Percentiles rank a stretch among this genome's conserved stretches.
phyloP scores from a whole-genome alignment of 495 filamentous ascomycete species.

The Talaromyces thailandensis region DNA sequence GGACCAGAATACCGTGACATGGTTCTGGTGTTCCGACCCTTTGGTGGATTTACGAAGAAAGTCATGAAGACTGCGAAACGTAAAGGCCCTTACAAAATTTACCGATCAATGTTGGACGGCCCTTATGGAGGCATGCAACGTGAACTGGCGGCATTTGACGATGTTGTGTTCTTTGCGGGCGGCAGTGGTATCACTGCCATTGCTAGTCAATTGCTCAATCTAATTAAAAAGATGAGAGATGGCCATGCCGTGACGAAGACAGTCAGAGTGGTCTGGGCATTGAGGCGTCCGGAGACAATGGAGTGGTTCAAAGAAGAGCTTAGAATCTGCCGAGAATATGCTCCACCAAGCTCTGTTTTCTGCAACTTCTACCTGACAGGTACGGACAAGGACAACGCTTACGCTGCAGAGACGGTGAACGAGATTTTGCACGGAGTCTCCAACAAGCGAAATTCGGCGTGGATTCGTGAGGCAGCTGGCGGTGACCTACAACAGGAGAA shows the following conservation, averaged over 20 bases:
- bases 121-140: slow-evolving; percentile 93
- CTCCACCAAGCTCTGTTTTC: slow-evolving; percentile 73
- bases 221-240: slow-evolving; percentile 91
- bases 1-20: slow-evolving; percentile 81
- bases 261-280: slow-evolving; percentile 83
- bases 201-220: slow-evolving; percentile 77
- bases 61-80: slow-evolving; percentile 70
- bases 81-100: slow-evolving; percentile 76
- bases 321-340: slow-evolving; percentile 75
- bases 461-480: slow-evolving; percentile 70
- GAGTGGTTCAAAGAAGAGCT: slow-evolving; percentile 98
- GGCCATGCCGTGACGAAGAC: slow-evolving; percentile 86
- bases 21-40: slow-evolving; percentile 83
- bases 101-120: slow-evolving; percentile 83
- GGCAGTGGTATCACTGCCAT: slow-evolving; percentile 92
- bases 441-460: slow-evolving; percentile 69
- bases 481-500: slow-evolving; percentile 71
- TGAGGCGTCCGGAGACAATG: slow-evolving; percentile 84
- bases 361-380: slow-evolving; percentile 91
- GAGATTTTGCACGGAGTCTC: slow-evolving; percentile 72
- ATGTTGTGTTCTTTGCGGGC: slow-evolving; percentile 84
- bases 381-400: slow-evolving; percentile 24
- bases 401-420: slow-evolving; percentile 77
- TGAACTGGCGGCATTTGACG: slow-evolving; percentile 86
- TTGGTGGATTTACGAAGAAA: slow-evolving; percentile 76